Evolutionary conservation across 495 filamentous ascomycete genomes (phyloP), one percentile per base, ranked within the genome.

Genomic region (Neurospora intermedia): DNA sequence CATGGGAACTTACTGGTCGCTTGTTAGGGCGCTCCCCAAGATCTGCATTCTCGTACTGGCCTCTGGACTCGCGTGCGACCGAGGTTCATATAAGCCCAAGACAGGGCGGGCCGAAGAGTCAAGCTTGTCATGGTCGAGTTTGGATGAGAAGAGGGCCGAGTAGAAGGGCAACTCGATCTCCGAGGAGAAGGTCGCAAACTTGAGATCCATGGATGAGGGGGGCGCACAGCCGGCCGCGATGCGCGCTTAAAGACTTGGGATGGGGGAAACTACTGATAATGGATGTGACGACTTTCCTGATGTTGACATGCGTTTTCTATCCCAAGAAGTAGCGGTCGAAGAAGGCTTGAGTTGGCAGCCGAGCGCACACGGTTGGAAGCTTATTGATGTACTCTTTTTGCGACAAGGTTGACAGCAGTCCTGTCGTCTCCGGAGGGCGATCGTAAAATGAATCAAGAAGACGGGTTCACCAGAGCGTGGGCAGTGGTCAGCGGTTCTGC

Each of bases 121-220:
- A 48, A 99, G 92, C 84, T 92, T 96, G 82, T 98, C 96, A 88
- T 97, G 91, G 78, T 99, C 93, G 77, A 99, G 92, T 82, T 99
- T 99, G 70, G 89, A 92, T 10, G 90, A 89, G 66, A 94, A 94
- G 35, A 99, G 88, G 45, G 93, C 89, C 45, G 91, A 91, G 78
- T 97, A 98, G 81, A 99, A 99, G 27, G 93, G 93, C 31, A 98
- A 85, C 78, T 99, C 96, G 75, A 98, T 93, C 82, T 97, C 94
- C 39, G 95, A 97, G 35, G 89, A 87, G 87, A 97, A 98, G 0
- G 94, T 89, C 59, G 92, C 91, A 82, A 94, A 98, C 77, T 83
- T 81, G 59, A 84, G 80, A 35, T 79, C 77, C 81, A 83, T 83
- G 43, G 43, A 59, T 62, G 54, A 62, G 23, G 31, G 23, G 54